phyloP scores from a whole-genome alignment of 139 green algal genomes.

The Pleodorina starrii region DNA sequence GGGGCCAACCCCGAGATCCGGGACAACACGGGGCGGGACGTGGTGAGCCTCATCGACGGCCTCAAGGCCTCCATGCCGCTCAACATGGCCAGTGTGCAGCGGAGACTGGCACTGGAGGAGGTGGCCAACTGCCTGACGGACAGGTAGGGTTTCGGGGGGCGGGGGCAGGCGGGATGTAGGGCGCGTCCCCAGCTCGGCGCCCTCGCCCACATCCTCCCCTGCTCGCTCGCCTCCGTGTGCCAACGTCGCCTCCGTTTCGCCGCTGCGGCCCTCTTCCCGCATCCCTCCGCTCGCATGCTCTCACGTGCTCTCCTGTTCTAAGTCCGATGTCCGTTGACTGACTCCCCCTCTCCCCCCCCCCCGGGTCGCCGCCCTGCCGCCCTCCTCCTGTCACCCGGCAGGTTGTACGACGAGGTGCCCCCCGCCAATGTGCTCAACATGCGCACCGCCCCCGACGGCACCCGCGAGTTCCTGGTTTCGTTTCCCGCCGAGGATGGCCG shows the following conservation, averaged over 20 bases:
- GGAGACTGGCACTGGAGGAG: constrained; percentile 84
- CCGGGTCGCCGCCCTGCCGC: no score
- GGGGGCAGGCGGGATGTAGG: background rate
- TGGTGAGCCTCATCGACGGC: constrained; percentile 76
- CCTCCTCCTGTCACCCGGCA: no score
- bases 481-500: constrained; percentile 56
- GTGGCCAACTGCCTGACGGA: constrained; percentile 75
- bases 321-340: no score
- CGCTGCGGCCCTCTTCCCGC: no score
- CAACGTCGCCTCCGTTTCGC: no score
- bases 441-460: constrained; percentile 31
- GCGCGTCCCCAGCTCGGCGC: no score
- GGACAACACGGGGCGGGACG: constrained; percentile 38
- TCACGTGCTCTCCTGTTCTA: no score
- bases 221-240: no score
- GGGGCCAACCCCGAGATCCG: constrained; percentile 80
- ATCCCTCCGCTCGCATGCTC: no score
- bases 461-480: constrained; percentile 79
- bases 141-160: constrained; percentile 33
- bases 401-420: constrained; percentile 87
- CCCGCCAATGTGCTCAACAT: constrained; percentile 49
- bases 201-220: no score
- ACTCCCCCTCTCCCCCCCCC: no score
- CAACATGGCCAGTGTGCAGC: constrained; percentile 65
- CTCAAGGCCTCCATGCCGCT: constrained; percentile 77